phyloP scores from a whole-genome alignment of 352 stramenopile species.

The Phytophthora pini region DNA sequence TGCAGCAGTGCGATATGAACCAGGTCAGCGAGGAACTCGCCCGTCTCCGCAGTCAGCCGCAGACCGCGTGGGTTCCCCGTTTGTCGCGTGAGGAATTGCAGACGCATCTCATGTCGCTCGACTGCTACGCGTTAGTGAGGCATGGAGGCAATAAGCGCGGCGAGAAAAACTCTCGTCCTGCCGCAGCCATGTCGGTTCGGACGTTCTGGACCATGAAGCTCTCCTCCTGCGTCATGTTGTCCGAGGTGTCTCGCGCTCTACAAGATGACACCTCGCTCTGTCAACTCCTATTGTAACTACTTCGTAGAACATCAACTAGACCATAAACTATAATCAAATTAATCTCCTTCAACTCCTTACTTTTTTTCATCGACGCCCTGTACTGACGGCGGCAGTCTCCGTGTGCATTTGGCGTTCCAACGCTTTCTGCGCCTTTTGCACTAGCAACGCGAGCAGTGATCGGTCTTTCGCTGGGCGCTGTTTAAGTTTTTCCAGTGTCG shows the following conservation, averaged over 20 bases:
- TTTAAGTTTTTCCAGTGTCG: constrained; percentile 61
- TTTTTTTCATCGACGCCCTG: constrained; percentile 26
- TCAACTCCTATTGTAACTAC: constrained; percentile 24
- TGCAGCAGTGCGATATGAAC: constrained; percentile 44
- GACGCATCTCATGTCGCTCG: constrained; percentile 64
- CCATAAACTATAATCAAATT: constrained; percentile 36
- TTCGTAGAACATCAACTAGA: neutral
- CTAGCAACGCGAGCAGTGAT: constrained; percentile 73
- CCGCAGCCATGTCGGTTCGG: constrained; percentile 23
- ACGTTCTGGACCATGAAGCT: constrained; percentile 59
- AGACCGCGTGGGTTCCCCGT: constrained; percentile 62
- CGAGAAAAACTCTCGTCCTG: constrained; percentile 21
- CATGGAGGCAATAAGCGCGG: constrained; percentile 24
- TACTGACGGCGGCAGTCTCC: constrained; percentile 46
- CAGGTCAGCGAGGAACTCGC: constrained; percentile 58
- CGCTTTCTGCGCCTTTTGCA: constrained; percentile 79
- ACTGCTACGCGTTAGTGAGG: constrained; percentile 76
- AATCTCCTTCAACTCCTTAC: constrained; percentile 9
- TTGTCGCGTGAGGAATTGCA: constrained; percentile 71
- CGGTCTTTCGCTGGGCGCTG: constrained; percentile 57
- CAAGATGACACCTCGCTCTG: constrained; percentile 59
- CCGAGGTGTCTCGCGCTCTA: constrained; percentile 47
- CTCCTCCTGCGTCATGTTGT: constrained; percentile 56
- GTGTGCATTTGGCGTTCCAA: constrained; percentile 78
- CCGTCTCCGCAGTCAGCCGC: constrained; percentile 36